A percentile compares a stretch with the other conserved stretches of the same genome.
phyloP scores from a whole-genome alignment of 2,329 filamentous ascomycete species.

The Rhexocercosporidium sp. region DNA sequence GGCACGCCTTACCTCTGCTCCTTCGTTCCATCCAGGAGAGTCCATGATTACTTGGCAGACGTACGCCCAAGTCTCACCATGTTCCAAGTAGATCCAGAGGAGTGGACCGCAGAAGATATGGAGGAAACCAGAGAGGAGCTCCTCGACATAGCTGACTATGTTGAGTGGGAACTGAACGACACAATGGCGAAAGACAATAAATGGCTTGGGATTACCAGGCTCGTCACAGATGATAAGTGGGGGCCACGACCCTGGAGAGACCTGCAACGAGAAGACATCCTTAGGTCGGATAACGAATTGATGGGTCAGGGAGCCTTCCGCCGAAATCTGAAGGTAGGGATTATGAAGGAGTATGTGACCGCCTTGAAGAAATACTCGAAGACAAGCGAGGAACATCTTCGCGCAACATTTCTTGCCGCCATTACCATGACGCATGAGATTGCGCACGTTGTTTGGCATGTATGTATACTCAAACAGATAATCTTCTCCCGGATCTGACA shows the following conservation, averaged over 20 bases:
- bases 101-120: slow-evolving; percentile 13
- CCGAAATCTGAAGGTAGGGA: slow-evolving; percentile 32
- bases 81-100: neutral
- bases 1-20: slow-evolving; percentile 33
- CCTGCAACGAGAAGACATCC: slow-evolving; percentile 10
- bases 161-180: slow-evolving; percentile 34
- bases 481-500: neutral
- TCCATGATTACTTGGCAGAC: slow-evolving; percentile 8
- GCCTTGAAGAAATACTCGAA: slow-evolving; percentile 21
- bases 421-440: slow-evolving; percentile 39
- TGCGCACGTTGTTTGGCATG: slow-evolving; percentile 34
- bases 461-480: neutral
- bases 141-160: slow-evolving; percentile 24
- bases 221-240: slow-evolving; percentile 13
- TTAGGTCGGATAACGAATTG: slow-evolving; percentile 20
- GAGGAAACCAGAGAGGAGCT: slow-evolving; percentile 26
- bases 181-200: slow-evolving; percentile 24
- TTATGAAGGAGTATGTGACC: slow-evolving; percentile 34
- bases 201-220: slow-evolving; percentile 23
- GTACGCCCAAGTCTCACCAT: neutral
- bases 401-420: slow-evolving; percentile 34
- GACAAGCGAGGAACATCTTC: slow-evolving; percentile 29
- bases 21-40: slow-evolving; percentile 32
- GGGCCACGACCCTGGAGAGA: slow-evolving; percentile 13
- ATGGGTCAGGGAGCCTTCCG: slow-evolving; percentile 12